Evolutionary conservation across 73 alveolate species (phyloP), one percentile per base, ranked within the genome.

Genomic region (Stentor coeruleus): DNA sequence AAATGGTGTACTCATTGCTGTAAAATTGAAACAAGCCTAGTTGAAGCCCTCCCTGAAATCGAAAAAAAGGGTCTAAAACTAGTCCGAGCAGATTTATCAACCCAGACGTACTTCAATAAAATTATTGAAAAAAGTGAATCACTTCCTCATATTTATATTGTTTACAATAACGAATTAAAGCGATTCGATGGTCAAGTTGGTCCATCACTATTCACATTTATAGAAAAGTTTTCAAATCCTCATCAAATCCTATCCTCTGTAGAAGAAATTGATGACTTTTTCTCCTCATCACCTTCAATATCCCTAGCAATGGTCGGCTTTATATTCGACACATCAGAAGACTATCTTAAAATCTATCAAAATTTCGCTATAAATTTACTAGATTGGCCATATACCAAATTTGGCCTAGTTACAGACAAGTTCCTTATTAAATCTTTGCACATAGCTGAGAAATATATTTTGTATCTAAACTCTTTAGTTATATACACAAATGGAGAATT

Each of bases 1-100:
- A 37, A 40, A 37, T 75, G 83, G 83, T 75, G 83, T 38, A 31
- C 39, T 0, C 66, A 75, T 66, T 75, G 83, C 38, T 75, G 83
- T 38, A 35, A 75, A n/a, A 39, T 75, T 26, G 83, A 75, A 2
- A 35, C 77, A 1, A 39, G 14, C n/a, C 39, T 37, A 20, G 72
- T 14, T n/a, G 38, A 75, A 2, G 31, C 39, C 59, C 39, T n/a
- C 39, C 35, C 15, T 20, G 72, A 20, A 15, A 30, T 75, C 1
- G 38, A 75, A 36, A 36, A 31, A 20, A 35, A 6, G 28, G 39
- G 33, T 36, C 79, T 31, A 66, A 66, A 66, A 40, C n/a, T 66
- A 66, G 66, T 49, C 66, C 66, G 66, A 49, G 66, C 66, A 49
- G 66, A 49, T 20, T 20, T 49, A 49, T 49, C 66, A 49, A 49